phyloP scores from a whole-genome alignment of 257 asterid genomes.

The Thymus mandschuricus region DNA sequence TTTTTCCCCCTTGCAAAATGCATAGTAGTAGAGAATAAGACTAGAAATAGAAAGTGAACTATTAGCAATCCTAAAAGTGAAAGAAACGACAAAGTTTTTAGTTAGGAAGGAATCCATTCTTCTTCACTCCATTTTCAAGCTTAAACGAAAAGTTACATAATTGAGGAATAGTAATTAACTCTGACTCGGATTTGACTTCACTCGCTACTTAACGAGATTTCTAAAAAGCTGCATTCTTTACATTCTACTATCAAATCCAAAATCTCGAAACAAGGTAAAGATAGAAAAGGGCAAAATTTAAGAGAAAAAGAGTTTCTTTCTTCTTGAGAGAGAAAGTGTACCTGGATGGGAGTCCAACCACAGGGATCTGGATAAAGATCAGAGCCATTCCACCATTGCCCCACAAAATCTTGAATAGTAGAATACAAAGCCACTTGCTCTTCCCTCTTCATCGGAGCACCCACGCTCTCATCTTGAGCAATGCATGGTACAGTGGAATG shows the following conservation, averaged over 20 bases:
- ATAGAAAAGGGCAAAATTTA: neutral
- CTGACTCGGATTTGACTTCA: slow-evolving; percentile 34
- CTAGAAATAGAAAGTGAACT: slow-evolving; percentile 35
- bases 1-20: neutral
- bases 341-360: slow-evolving; percentile 99
- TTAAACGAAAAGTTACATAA: neutral
- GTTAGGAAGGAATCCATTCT: slow-evolving; percentile 29
- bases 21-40: slow-evolving; percentile 15
- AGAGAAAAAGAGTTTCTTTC: neutral
- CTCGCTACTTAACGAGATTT: slow-evolving; percentile 20
- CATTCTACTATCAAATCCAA: slow-evolving; percentile 25
- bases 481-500: slow-evolving; percentile 45
- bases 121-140: slow-evolving; percentile 7
- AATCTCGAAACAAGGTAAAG: slow-evolving; percentile 25
- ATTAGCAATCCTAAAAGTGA: slow-evolving; percentile 24
- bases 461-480: slow-evolving; percentile 55
- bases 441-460: slow-evolving; percentile 67
- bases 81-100: slow-evolving; percentile 33
- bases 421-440: slow-evolving; percentile 78
- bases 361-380: slow-evolving; percentile 99
- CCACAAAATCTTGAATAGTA: slow-evolving; percentile 89
- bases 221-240: slow-evolving; percentile 26
- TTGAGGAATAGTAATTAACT: slow-evolving; percentile 4
- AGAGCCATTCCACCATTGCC: slow-evolving; percentile 98
- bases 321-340: neutral